Evolutionary conservation across 257 asterid genomes (phyloP), one percentile per base, ranked within the genome.

Genomic region (Solanum appendiculatum): DNA sequence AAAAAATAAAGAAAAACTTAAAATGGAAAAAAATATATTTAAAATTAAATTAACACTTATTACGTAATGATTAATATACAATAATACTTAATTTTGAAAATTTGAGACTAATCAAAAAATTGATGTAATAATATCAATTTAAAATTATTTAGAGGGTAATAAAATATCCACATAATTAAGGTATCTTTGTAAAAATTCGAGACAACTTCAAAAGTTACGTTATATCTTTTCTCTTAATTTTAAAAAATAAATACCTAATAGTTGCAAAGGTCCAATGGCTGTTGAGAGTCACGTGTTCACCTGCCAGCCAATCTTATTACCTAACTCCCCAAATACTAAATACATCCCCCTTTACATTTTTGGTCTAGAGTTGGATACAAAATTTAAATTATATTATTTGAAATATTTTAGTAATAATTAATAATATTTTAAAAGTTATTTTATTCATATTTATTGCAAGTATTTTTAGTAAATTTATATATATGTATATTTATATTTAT

Each of bases 291-390:
- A 72, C 48, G 81, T 72, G 81, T 21, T 72, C 48, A 21, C 48
- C 48, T 36, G 29, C 29, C 48, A 72, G 81, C 48, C 81, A 72
- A 21, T 21, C 81, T 36, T 36, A 36, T 10, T 72, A 72, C 81
- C 81, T 36, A 72, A 72, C 81, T 72, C 48, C 5, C 48, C 42
- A 48, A 36, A 70, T 21, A 72, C 5, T 20, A 18, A 20, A 34
- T 40, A 20, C 14, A 7, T 5, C 13, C 5, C 15, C 2, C 7
- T 33, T 33, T 18, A 34, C 27, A 33, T 16, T 69, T 70, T 70
- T 33, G 13, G 14, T 2, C 0, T 0, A 14, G 23, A 29, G 5
- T 0, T 0, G 2, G 0, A 68, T 29, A 3, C 1, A 29, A 29
- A 70, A 33, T 70, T 70, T 18, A 70, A 34, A 70, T 4, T 18